Evolutionary conservation across 2,329 filamentous ascomycete genomes (phyloP), one percentile per base, ranked within the genome.

Genomic region (Scytalidium sp.): DNA sequence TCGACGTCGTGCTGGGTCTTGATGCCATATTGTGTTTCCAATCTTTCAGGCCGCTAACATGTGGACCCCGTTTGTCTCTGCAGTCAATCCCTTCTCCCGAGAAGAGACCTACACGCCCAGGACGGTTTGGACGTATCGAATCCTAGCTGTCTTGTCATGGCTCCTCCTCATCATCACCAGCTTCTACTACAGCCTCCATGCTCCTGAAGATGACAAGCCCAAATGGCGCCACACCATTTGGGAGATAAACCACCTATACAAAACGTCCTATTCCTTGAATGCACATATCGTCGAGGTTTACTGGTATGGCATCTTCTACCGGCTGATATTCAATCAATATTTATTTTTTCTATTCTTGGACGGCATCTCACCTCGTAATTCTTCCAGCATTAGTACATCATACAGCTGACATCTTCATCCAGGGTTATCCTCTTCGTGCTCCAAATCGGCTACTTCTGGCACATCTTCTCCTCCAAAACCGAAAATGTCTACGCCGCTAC

Each of bases 261-360:
- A 71, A 29, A 92, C 88, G 7, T 86, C 87, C 8, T 96, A 95
- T 68, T 83, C 84, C 43, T 77, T 91, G 70, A 91, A 88, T 70
- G 75, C 78, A 20, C 63, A 76, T 59, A 79, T 85, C 55, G 71
- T 74, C 23, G 78, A 80, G 53, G 81, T 95, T 57, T 96, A 93
- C 78, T 95, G 89, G 88, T 88, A 69, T 56, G 71, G 42, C 21
- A n/a, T 43, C 40, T 43, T 23, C 32, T n/a, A n/a, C n/a, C n/a
- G 17, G 20, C 2, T 23, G 22, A 23, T 23, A 25, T 19, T 10
- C n/a, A 9, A 15, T 15, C 17, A 19, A 13, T 17, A 23, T 13
- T 32, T 22, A 6, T 25, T 29, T 8, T 21, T 29, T 10, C 8
- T 43, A 19, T 19, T 15, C 10, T n/a, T n/a, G n/a, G n/a, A n/a